Evolutionary conservation across 1,284 basidiomycete species (phyloP), one percentile per base, ranked within the genome.

Genomic region (Trichosporon coremiiforme): DNA sequence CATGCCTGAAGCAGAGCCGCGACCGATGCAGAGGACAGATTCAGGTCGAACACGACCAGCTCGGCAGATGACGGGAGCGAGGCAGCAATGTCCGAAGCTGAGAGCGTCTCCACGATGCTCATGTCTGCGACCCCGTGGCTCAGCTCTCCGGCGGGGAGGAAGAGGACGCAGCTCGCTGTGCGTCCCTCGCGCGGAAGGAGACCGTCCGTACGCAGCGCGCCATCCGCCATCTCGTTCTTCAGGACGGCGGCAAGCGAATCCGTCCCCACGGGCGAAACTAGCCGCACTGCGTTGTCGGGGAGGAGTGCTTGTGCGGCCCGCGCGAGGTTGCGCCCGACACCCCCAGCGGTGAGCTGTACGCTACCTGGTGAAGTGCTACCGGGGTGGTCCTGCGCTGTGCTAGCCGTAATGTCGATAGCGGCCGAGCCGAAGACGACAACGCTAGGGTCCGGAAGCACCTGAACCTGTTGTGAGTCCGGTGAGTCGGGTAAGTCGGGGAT

Each of bases 321-420:
- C 1, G 95, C 93, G 63, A 99, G 89, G 80, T 99, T 99, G 29
- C 95, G 89, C 0, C 89, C 95, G 3, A 99, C 97, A 12, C 97
- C 97, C 1, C 97, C 97, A 0, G 93, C 85, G 0, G 91, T 88
- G 33, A 95, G 75, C 2, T 85, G 84, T 15, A 98, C 88, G 2
- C 79, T 84, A 9, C 96, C 97, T 0, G 94, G 93, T 6, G 87
- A 87, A 0, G 97, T 99, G 0, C 94, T 92, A 6, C 64, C 41
- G 7, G 57, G 31, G 31, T 50, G 62, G 15, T 25, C 36, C 64
- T 75, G 62, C 69, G 75, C 60, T 72, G 80, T 73, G 78, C 85
- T 67, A 1, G 93, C 90, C 20, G 90, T 92, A 69, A 97, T 87
- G 78, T 98, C 95, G 9, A 97, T 85, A 4, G 95, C 95, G 22